Conservation (phyloP, 2,329 filamentous ascomycete species). For the Reticulascus tulasneorum region DNA sequence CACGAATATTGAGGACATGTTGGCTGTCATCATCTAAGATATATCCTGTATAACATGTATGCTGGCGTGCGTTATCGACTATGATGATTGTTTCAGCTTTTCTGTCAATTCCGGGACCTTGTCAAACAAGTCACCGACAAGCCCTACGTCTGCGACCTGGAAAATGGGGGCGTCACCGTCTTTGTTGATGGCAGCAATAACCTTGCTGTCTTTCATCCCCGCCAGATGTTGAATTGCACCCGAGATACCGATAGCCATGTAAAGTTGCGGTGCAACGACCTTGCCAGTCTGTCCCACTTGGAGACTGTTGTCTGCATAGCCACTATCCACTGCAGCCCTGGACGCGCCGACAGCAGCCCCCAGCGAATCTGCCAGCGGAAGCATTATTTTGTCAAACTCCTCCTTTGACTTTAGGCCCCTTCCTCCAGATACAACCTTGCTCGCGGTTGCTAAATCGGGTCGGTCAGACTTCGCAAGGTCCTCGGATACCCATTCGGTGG, state of each 20-base stretch:
- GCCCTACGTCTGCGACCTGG: constrained; percentile 92
- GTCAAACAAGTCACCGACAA: constrained; percentile 94
- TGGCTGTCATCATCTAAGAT: constrained; percentile 42
- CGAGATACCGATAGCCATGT: constrained; percentile 92
- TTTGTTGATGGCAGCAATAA: constrained; percentile 98
- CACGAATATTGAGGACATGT: constrained; percentile 53
- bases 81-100: constrained; percentile 64
- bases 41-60: constrained; percentile 9
- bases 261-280: constrained; percentile 93
- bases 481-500: constrained; percentile 89
- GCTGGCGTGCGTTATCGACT: background rate
- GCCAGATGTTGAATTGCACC: constrained; percentile 97
- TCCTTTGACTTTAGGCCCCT: constrained; percentile 96
- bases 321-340: constrained; percentile 91
- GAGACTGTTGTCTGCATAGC: constrained; percentile 96
- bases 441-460: constrained; percentile 86
- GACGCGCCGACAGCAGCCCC: constrained; percentile 96
- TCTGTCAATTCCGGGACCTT: constrained; percentile 94
- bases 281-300: constrained; percentile 99
- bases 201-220: constrained; percentile 99
- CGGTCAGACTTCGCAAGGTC: constrained; percentile 90
- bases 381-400: constrained; percentile 90
- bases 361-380: constrained; percentile 85
- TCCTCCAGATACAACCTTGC: constrained; percentile 86
- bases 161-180: constrained; percentile 96